Base-by-base conservation (phyloP, 2,329 filamentous ascomycete genomes). In the Trichoderma endophyticum region DNA sequence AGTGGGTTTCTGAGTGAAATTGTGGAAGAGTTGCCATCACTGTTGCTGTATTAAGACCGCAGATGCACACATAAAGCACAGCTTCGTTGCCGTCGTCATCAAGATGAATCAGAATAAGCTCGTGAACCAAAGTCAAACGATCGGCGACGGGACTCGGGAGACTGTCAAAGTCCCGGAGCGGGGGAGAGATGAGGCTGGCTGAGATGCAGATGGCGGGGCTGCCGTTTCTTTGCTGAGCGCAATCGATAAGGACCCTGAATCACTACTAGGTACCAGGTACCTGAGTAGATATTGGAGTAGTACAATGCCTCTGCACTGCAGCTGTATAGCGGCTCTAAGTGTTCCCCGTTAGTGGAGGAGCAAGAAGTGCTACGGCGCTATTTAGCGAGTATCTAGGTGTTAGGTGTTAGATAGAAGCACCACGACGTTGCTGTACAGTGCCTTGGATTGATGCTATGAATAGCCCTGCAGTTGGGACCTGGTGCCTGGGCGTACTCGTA, bases 401-500 rank as follows among this genome's bases (percentile, higher is more conserved):
- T 39, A 8, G 36, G 36, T 18, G 6, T 39, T 39, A 4, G 6
- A 8, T 39, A 39, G 15, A 39, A 39, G 5, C 36, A 7, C 12
- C 14, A 39, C 14, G 14, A 43, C 39, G 18, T 43, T 43, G 8
- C 43, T 18, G 15, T 39, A 39, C 43, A n/a, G 48, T 18, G n/a
- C 30, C n/a, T 54, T 32, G 30, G n/a, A 12, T 51, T n/a, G 9
- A n/a, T 54, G 48, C 48, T 54, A 54, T 54, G n/a, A 54, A 54
- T 54, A 24, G 48, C 48, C 48, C 5, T 54, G 48, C 21, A 34
- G 21, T 39, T 61, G 28, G 57, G 57, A 34, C 66, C 57, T 62
- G 67, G 67, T 70, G 57, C 67, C 67, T 70, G 57, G 43, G 26
- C 57, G 39, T 57, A 26, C 39, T 51, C 48, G 48, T 51, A 51